Percentiles rank a stretch among this genome's conserved stretches.
These are phyloP conservation scores for Spongospora subterranea DNA, from an alignment of 208 protist species.

Conservation along the genomic window DNA sequence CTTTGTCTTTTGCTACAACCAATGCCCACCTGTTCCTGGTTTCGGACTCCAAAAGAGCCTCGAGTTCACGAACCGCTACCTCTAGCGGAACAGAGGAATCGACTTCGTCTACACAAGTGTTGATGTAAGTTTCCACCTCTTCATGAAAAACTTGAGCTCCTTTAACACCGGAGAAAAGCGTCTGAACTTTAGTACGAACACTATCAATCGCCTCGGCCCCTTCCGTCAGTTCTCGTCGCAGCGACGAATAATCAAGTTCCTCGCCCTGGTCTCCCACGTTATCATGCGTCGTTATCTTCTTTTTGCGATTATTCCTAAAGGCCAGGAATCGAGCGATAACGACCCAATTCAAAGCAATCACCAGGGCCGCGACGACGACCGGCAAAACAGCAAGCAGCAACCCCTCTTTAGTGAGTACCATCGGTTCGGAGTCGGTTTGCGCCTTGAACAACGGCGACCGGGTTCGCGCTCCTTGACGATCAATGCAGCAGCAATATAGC, in stretches of 20 bases:
- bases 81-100: neutral
- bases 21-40: neutral
- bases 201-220: neutral
- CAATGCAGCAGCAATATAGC: no score
- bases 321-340: no score
- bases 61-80: neutral
- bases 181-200: constrained; percentile 11
- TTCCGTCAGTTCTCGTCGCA: constrained; percentile 27
- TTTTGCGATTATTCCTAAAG: no score
- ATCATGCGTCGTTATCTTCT: no score
- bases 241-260: neutral
- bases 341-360: no score
- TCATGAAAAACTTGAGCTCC: neutral
- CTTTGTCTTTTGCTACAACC: neutral
- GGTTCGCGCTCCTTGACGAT: no score
- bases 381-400: neutral
- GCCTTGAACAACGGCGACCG: no score
- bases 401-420: neutral
- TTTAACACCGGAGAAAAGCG: constrained; percentile 4
- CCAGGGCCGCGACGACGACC: neutral
- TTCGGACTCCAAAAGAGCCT: neutral
- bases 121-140: constrained; percentile 41
- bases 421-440: no score
- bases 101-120: neutral
- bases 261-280: no score